Conservation (phyloP, 192 early-diverging fungal genomes). For the Mortierella alpina region DNA sequence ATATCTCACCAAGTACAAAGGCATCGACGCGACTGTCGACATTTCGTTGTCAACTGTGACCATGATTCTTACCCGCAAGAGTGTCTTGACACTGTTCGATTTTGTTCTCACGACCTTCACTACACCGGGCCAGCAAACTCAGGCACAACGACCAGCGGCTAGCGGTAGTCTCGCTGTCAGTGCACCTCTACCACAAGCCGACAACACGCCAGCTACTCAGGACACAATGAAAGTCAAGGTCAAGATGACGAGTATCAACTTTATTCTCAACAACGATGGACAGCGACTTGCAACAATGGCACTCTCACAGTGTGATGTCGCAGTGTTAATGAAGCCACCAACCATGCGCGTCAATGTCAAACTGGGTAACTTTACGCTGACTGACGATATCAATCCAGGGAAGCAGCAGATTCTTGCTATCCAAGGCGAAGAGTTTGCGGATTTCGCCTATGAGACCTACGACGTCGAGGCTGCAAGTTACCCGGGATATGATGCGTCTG, state of each 20-base stretch:
- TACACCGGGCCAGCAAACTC: constrained; percentile 12
- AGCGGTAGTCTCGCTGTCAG: constrained; percentile 7
- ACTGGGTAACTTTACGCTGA: constrained; percentile 76
- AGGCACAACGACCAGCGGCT: not conserved
- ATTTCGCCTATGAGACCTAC: constrained; percentile 90
- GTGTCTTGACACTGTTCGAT: constrained; percentile 86
- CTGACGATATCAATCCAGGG: constrained; percentile 66
- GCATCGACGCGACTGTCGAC: constrained; percentile 84
- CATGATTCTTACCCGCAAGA: constrained; percentile 86
- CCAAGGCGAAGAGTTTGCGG: constrained; percentile 89
- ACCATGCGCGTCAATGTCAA: constrained; percentile 73
- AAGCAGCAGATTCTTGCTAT: constrained; percentile 77
- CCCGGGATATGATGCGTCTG: constrained; percentile 86
- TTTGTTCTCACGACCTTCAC: constrained; percentile 84
- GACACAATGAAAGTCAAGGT: constrained; percentile 81
- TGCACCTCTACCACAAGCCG: not conserved
- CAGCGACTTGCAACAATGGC: constrained; percentile 77
- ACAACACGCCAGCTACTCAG: constrained; percentile 25
- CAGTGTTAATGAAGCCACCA: constrained; percentile 68
- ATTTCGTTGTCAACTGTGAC: constrained; percentile 82
- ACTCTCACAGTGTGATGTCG: constrained; percentile 78
- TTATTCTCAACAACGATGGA: constrained; percentile 87
- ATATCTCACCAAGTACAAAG: constrained; percentile 77
- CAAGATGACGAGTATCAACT: constrained; percentile 80
- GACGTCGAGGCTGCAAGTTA: constrained; percentile 64